Percentiles rank a stretch among this genome's conserved stretches.
Conservation (phyloP, 371 early-diverging fungal genomes). For the Mucor racemosus region DNA sequence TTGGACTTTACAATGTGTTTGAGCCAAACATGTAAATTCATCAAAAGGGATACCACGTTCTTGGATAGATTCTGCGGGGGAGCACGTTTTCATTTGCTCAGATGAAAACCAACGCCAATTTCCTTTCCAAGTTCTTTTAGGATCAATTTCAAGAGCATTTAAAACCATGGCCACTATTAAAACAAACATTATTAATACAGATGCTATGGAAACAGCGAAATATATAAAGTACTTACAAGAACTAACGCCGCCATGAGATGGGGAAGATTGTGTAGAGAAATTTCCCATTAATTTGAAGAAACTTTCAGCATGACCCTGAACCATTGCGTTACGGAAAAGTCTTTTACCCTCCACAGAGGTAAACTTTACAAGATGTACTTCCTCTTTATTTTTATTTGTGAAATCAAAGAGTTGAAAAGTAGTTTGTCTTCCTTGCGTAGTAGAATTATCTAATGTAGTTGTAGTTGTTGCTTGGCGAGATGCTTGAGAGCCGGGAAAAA, state of each 20-base stretch:
- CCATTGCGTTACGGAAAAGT: conserved; percentile 78
- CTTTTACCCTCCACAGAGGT: conserved; percentile 76
- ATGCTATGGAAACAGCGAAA: neutral
- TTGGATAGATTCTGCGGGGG: conserved; percentile 71
- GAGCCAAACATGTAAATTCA: conserved; percentile 85
- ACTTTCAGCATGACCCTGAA: conserved; percentile 79
- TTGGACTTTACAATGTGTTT: conserved; percentile 77
- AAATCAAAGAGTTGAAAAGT: conserved; percentile 1
- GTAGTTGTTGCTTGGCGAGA: conserved; percentile 27
- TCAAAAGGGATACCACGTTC: conserved; percentile 83
- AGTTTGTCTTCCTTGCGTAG: neutral
- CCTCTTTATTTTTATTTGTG: neutral
- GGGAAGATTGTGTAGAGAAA: conserved; percentile 86
- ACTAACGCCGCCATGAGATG: conserved; percentile 55
- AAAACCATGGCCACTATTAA: conserved; percentile 84
- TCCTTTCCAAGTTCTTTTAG: conserved; percentile 88
- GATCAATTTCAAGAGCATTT: conserved; percentile 92
- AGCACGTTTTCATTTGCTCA: conserved; percentile 84
- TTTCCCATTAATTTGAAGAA: conserved; percentile 87
- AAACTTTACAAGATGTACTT: conserved; percentile 25
- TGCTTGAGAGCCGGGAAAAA: conserved; percentile 22
- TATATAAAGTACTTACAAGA: conserved; percentile 54
- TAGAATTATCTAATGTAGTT: conserved; percentile 5
- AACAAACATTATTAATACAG: neutral
- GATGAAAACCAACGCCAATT: conserved; percentile 88